phyloP scores from a whole-genome alignment of 1,284 basidiomycete genomes.

The Tetrapyrgos nigripes region DNA sequence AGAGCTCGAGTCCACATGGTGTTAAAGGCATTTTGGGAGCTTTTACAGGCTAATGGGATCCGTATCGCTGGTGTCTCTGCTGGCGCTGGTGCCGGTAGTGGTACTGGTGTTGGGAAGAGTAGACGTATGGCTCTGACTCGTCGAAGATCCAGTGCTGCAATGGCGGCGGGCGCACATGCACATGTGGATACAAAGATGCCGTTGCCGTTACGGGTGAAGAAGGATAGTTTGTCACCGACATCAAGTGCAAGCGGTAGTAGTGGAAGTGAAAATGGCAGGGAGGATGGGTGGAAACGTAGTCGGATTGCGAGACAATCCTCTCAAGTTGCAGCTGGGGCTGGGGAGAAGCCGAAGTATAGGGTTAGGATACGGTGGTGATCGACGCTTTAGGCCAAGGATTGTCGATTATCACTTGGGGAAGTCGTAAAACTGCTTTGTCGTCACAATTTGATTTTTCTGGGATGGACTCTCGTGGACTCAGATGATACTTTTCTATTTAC shows the following conservation, averaged over 20 bases:
- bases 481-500: too few species aligned
- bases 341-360: background rate
- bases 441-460: too few species aligned
- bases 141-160: too few species aligned
- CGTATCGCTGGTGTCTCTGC: background rate
- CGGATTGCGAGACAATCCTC: slow-evolving; percentile 6
- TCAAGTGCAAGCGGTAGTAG: background rate
- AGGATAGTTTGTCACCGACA: background rate
- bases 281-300: slow-evolving; percentile 12
- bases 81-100: background rate
- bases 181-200: background rate
- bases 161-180: too few species aligned
- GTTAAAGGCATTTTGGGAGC: background rate
- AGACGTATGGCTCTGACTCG: too few species aligned
- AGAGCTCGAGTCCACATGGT: background rate
- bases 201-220: background rate
- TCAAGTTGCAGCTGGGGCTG: background rate
- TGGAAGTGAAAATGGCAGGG: background rate
- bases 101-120: background rate
- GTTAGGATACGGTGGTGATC: background rate
- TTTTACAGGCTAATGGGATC: background rate
- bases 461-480: too few species aligned
- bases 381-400: too few species aligned
- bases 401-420: too few species aligned
- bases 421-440: too few species aligned